A percentile compares a stretch with the other conserved stretches of the same genome.
These are phyloP conservation scores for Baeospora myosura DNA, from an alignment of 1,284 basidiomycete genomes.

Conservation along the genomic window DNA sequence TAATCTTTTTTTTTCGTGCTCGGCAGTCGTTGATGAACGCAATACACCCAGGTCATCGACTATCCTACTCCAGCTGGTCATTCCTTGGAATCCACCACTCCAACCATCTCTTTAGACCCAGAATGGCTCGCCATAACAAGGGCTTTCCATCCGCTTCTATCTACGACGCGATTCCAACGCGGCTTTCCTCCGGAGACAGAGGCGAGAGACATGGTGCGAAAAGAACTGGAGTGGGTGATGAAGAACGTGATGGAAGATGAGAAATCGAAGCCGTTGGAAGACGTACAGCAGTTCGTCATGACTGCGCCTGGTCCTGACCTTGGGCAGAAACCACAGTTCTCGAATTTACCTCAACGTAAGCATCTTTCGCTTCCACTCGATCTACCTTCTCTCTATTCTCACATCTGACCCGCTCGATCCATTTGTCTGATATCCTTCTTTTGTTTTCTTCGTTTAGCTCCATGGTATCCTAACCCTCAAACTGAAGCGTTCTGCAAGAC, in stretches of 20 bases:
- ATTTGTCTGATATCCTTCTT: too few species aligned
- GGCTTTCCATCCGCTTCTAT: constrained; percentile 78
- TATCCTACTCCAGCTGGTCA: constrained; percentile 26
- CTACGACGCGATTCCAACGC: constrained; percentile 37
- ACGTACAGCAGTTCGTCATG: constrained; percentile 65
- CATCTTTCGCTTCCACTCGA: too few species aligned
- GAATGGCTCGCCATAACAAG: constrained; percentile 93
- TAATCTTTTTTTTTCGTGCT: constrained; percentile 22
- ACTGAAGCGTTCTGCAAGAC: constrained; percentile 82
- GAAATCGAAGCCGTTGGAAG: constrained; percentile 35
- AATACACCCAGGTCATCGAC: constrained; percentile 59
- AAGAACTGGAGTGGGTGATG: constrained; percentile 63
- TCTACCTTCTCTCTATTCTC: too few species aligned
- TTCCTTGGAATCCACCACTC: constrained; percentile 17
- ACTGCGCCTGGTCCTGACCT: constrained; percentile 63
- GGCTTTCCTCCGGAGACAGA: constrained; percentile 51
- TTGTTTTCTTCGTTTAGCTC: constrained; percentile 43
- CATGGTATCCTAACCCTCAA: constrained; percentile 85
- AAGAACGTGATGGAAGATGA: constrained; percentile 29
- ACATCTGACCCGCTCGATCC: too few species aligned
- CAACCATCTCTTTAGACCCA: constrained; percentile 65
- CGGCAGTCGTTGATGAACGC: constrained; percentile 5
- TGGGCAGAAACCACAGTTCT: constrained; percentile 30
- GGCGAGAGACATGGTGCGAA: constrained; percentile 50
- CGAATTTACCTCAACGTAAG: too few species aligned